These are phyloP conservation scores for Quercus rubra DNA, from an alignment of 306 rosid species.

Conservation along the genomic window DNA sequence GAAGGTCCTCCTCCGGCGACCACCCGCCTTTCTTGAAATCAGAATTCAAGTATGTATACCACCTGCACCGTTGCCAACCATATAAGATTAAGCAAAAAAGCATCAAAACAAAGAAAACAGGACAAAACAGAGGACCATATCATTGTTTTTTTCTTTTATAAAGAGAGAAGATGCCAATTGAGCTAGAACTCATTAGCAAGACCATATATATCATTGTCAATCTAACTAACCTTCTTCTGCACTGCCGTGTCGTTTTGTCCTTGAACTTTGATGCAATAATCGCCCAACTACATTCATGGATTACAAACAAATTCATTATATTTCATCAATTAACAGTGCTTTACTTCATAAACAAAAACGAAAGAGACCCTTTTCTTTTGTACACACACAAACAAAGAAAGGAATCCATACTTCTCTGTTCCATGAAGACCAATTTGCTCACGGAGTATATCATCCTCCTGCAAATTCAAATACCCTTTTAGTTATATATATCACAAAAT, in stretches of 20 bases:
- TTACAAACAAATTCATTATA: neutral
- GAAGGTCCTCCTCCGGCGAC: constrained; percentile 97
- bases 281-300: constrained; percentile 67
- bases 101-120: constrained; percentile 1
- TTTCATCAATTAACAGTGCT: constrained; percentile 5
- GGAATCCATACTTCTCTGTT: constrained; percentile 74
- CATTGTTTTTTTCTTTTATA: constrained; percentile 5
- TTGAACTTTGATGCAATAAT: constrained; percentile 94
- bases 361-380: neutral
- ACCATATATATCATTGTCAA: constrained; percentile 18
- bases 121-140: constrained; percentile 10
- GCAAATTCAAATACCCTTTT: constrained; percentile 42
- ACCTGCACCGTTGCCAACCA: constrained; percentile 49
- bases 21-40: constrained; percentile 99
- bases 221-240: constrained; percentile 80
- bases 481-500: neutral
- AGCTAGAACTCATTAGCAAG: no score
- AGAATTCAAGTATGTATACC: constrained; percentile 99
- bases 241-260: constrained; percentile 98
- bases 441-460: constrained; percentile 96
- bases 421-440: constrained; percentile 82
- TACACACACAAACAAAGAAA: constrained; percentile 3
- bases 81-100: constrained; percentile 24
- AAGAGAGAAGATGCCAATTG: no score
- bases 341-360: neutral